Conservation (phyloP, 2,329 filamentous ascomycete species). For the Paecilomyces niveus region DNA sequence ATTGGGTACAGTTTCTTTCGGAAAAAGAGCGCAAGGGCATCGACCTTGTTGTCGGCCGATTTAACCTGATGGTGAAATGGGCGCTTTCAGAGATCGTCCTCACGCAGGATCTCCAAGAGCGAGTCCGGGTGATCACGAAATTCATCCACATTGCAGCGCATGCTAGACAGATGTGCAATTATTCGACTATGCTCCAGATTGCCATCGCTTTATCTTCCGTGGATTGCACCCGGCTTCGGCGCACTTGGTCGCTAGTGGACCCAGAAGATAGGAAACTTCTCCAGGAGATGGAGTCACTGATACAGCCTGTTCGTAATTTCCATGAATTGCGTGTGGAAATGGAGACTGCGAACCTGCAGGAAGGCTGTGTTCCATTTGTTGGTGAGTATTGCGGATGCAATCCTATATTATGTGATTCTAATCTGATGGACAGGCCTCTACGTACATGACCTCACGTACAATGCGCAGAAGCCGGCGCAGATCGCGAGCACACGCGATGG, state of each 20-base stretch:
- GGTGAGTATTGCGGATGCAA: constrained; percentile 32
- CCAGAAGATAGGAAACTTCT: constrained; percentile 48
- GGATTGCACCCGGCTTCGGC: constrained; percentile 50
- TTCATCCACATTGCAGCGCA: constrained; percentile 58
- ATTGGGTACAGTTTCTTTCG: constrained; percentile 57
- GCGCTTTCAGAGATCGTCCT: constrained; percentile 56
- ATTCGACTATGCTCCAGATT: constrained; percentile 60
- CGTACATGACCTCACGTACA: constrained; percentile 61
- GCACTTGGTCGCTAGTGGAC: constrained; percentile 54
- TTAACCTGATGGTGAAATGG: constrained; percentile 63
- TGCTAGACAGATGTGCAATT: constrained; percentile 54
- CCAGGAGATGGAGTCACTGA: constrained; percentile 53
- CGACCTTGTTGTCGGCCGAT: constrained; percentile 58
- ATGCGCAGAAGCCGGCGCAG: constrained; percentile 57
- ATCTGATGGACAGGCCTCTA: constrained; percentile 44
- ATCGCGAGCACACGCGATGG: constrained; percentile 40
- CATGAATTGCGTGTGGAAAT: constrained; percentile 56
- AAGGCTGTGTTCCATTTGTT: constrained; percentile 61
- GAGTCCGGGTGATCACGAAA: constrained; percentile 55
- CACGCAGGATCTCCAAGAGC: constrained; percentile 50
- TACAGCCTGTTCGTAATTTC: constrained; percentile 58
- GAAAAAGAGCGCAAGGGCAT: constrained; percentile 51
- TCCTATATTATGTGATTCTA: neutral
- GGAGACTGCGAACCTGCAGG: constrained; percentile 52
- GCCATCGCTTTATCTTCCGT: constrained; percentile 55